A percentile compares a stretch with the other conserved stretches of the same genome.
Evolutionary conservation across 108 stramenopile species (phyloP).

Genomic region (Cafeteria roenbergensis): DNA sequence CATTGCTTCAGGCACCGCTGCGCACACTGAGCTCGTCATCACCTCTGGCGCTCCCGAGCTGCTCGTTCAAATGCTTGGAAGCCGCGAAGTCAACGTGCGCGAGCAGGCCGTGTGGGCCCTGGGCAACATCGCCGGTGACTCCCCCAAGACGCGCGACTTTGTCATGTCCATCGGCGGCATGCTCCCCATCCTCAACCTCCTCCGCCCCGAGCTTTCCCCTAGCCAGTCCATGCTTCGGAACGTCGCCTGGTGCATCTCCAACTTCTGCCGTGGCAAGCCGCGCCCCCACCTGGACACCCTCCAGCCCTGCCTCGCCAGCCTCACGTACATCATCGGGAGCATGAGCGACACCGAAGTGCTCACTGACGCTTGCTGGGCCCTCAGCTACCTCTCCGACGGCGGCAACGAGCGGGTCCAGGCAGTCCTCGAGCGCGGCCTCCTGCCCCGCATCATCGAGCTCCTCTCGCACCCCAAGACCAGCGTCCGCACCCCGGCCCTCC

Average conservation of each 20-base stretch:
- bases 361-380: constrained; percentile 98
- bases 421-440: constrained; percentile 91
- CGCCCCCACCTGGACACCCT: constrained; percentile 88
- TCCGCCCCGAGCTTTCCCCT: constrained; percentile 20
- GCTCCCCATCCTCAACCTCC: constrained; percentile 77
- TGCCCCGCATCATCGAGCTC: constrained; percentile 79
- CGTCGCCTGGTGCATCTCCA: constrained; percentile 95
- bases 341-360: constrained; percentile 87
- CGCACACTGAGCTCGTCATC: constrained; percentile 92
- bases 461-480: constrained; percentile 71
- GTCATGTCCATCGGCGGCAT: constrained; percentile 79
- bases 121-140: constrained; percentile 97
- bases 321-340: constrained; percentile 83
- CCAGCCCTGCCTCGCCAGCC: constrained; percentile 65
- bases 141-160: constrained; percentile 80
- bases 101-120: constrained; percentile 98
- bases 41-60: constrained; percentile 92
- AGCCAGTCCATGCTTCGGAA: constrained; percentile 73
- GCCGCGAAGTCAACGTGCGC: constrained; percentile 87
- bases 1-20: constrained; percentile 89
- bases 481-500: constrained; percentile 88
- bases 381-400: constrained; percentile 83
- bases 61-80: constrained; percentile 68
- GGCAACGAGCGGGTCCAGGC: constrained; percentile 94
- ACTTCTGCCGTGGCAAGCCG: constrained; percentile 94